Evolutionary conservation across 805 yeast genomes (phyloP), one percentile per base, ranked within the genome.

Genomic region (Metschnikowia cerradonensis): DNA sequence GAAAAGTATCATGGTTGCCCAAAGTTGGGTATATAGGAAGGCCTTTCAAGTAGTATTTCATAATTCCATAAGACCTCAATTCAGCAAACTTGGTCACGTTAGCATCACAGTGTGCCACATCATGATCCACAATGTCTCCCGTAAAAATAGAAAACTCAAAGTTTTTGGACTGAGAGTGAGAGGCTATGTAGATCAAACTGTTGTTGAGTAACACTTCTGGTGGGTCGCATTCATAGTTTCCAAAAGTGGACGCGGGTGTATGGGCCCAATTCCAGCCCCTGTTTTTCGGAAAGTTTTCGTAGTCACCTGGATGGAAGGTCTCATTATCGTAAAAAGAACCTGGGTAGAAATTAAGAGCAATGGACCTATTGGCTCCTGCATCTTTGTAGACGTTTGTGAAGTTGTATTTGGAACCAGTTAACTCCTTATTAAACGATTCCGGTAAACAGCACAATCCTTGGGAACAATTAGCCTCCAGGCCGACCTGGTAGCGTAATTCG

Each of bases 61-160:
- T 71, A 52, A 83, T 77, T 14, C 73, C 78, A 41, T 86, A 88
- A 54, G 86, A 82, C 61, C 71, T 85, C 49, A 90, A 82, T 49
- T 86, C 95, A 7, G 85, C 84, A 7, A 77, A 88, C 6, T 75
- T 88, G 53, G 88, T 90, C 52, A 81, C 78, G 39, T 83, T 87
- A 41, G 78, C 71, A 44, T 77, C 77, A 59, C 77, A 73, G 43
- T 74, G 72, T 11, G 70, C 60, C 50, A 77, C 81, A 57, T 80
- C 83, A 60, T 85, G 91, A 63, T 85, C 90, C 48, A 84, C 85
- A 62, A 84, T 72, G 60, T 85, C 91, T 50, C 90, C 90, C 4
- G 90, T 85, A 72, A 85, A 85, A 36, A 85, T 65, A 2, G 85
- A 76, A 60, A 84, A 84, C 47, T 82, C 84, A 58, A 77, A 84